Evolutionary conservation across 768 basidiomycete species (phyloP), one percentile per base, ranked within the genome.

Genomic region (Trametes maxima): DNA sequence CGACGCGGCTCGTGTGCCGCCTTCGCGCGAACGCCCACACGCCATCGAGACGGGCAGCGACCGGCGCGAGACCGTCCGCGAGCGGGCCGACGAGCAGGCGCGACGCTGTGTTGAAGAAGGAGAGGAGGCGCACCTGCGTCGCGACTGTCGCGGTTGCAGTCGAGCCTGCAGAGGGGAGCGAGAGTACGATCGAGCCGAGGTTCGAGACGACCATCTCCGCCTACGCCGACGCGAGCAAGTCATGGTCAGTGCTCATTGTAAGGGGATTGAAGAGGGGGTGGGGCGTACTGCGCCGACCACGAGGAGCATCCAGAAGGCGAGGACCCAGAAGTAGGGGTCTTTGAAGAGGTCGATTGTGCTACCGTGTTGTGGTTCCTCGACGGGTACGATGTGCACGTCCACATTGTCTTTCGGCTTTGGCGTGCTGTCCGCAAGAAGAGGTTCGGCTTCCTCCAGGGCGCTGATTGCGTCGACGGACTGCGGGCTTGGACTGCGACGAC

Each of bases 151-250:
- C 61, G 21, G 61, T 42, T 2, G 33, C 28, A 36, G 64, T 55
- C 19, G 55, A 39, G 7, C 69, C 45, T 5, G 51, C 14, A 19
- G 71, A 65, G 12, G 85, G 83, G 37, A 92, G 80, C 14, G 91
- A 86, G 4, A 87, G 74, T 14, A 88, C 81, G 52, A 93, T 88
- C 1, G 88, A 85, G 39, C 90, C 91, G 48, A 94, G 86, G 67
- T 92, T 94, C 19, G 90, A 87, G 19, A 93, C 85, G 21, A 94
- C 79, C 90, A 91, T 92, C 72, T 92, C 90, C 47, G 82, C 83
- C 88, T 90, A 55, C 6, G 45, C 59, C 4, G 28, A 33, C 7
- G 12, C 37, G 2, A 33, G 55, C 60, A 22, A 45, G 50, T n/a
- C 28, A 28, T 28, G 10, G 21, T 21, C 25, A n/a, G 25, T 42